Base-by-base conservation (phyloP, 169 alveolate genomes). In the Plasmodium inui region DNA sequence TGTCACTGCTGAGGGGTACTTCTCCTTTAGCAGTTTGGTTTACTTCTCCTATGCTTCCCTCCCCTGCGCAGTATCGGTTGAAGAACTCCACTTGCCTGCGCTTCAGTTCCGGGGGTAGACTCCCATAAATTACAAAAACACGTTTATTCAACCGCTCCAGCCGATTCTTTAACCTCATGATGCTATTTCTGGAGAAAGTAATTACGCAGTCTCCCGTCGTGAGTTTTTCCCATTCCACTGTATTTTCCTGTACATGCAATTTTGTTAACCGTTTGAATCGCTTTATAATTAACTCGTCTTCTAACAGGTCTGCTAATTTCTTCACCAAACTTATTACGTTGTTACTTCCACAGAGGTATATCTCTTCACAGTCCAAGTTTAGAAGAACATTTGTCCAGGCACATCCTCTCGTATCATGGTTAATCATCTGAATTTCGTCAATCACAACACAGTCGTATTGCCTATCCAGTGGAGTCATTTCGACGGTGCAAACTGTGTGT, bases 371-470 rank as follows among this genome's bases (percentile, higher is more conserved):
- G 73, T 94, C 76, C 32, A 98, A 57, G 1, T 98, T 98, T n/a
- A 98, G 92, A 22, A 98, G 82, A 19, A 99, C 99, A 50, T 96
- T 82, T 9, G 99, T 98, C 99, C 99, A 98, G 14, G 99, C 98
- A 39, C 89, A 93, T 12, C 99, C 99, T 82, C 99, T 85, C 30
- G 95, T 97, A 3, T 92, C 39, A 92, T 97, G 98, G 17, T 95
- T 98, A 71, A 98, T 93, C 98, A 98, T 96, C 94, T 98, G 98
- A 83, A 98, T 97, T 95, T 98, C 99, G 92, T 98, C 99, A 78
- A 98, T 96, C 7, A 98, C 97, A 14, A 98, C 99, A 81, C 98
- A 96, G 83, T 96, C 98, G 73, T 95, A 98, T 53, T 95, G 81
- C 61, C 90, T 82, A 37, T 94, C 84, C 41, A 97, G 46, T 44